Evolutionary conservation across 257 asterid species (phyloP).

Genomic region (Solanum microdontum): DNA sequence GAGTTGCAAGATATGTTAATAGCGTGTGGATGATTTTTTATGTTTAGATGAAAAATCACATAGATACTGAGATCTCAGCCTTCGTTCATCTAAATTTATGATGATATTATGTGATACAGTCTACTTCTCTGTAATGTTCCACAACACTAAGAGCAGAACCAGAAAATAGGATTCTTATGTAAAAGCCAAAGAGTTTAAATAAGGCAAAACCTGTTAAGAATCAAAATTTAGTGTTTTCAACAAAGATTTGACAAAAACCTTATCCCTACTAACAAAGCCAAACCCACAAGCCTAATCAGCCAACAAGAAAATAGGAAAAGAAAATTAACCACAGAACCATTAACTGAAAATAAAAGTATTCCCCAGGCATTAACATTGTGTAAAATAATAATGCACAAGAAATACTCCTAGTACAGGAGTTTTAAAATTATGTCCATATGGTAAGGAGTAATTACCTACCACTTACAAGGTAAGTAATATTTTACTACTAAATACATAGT

Average conservation of each 20-base stretch:
- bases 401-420: not conserved
- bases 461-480: not conserved
- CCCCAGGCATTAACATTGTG: not conserved
- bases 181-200: not conserved
- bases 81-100: not conserved
- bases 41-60: not conserved
- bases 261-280: not conserved
- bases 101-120: not conserved
- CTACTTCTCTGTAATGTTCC: not conserved
- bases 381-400: not conserved
- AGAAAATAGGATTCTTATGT: not conserved
- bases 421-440: not conserved
- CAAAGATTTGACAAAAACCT: not conserved
- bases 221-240: not conserved
- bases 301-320: not conserved
- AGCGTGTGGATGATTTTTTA: not conserved
- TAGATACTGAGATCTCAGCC: not conserved
- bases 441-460: not conserved
- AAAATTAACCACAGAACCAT: not conserved
- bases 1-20: not conserved
- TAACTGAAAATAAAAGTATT: not conserved
- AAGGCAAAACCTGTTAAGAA: not conserved
- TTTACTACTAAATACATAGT: not conserved
- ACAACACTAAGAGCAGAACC: not conserved
- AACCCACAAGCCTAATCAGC: not conserved